Base-by-base conservation (phyloP, 371 early-diverging fungal species). In the Mortierella sp. region DNA sequence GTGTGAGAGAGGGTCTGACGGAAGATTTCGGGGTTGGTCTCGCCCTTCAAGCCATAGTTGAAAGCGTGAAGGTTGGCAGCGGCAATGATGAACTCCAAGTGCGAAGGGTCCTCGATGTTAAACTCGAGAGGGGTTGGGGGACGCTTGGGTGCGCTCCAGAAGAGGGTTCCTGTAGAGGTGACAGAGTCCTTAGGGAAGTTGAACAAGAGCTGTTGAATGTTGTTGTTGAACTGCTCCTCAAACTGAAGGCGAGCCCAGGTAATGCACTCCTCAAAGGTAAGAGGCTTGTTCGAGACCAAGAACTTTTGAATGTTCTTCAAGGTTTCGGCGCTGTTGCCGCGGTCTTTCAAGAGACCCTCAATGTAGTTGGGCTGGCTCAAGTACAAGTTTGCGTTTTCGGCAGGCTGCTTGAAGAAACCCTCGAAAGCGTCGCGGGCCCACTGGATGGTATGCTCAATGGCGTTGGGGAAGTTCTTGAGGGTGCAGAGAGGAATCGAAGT, bases 391-490 rank as follows among this genome's bases (percentile, higher is more conserved):
- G 95, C 97, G 88, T 97, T 97, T 88, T 99, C 98, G 4, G 97
- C 96, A 5, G 96, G 96, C 81, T 96, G 95, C 75, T 91, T 91
- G 92, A 99, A 99, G 81, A 96, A 90, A 1, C 97, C 99, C 84
- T 99, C 98, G 90, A 99, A 99, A 83, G 96, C 90, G 89, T 99
- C 98, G 79, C 99, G 96, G 5, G 99, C 98, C 99, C 99, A 99
- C 89, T 99, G 99, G 87, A 99, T 99, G n/a, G 99, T 99, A 90
- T 99, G 99, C 92, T 99, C 99, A 77, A 99, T 99, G 7, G 95
- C 95, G 88, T 99, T 97, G 73, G 99, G 99, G 95, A 99, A 99
- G 92, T 99, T 99, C 94, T 99, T 98, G 75, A 99, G 94, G 6
- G 99, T 99, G 93, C 99, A 99, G 81, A 99, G 96, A 52, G 99